A percentile compares a stretch with the other conserved stretches of the same genome.
Evolutionary conservation across 2,329 filamentous ascomycete genomes (phyloP).

Genomic region (Colletotrichum echinochloae): DNA sequence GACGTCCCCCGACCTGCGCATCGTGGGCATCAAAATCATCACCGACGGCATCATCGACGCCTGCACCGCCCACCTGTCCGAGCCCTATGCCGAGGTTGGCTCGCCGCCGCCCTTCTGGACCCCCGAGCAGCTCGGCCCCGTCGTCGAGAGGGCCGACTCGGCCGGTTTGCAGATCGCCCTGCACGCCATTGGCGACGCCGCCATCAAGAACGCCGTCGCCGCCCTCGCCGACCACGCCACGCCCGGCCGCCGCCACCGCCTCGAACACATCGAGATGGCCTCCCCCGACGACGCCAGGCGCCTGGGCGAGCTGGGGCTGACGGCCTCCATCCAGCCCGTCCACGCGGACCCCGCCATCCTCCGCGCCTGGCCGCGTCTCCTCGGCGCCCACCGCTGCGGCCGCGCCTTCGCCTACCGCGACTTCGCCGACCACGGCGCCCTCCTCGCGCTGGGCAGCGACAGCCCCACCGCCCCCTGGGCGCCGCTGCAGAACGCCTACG

Average conservation of each 20-base stretch:
- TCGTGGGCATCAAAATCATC: conserved; percentile 70
- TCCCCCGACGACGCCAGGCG: conserved; percentile 61
- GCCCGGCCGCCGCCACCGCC: conserved; percentile 62
- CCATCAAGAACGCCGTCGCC: conserved; percentile 63
- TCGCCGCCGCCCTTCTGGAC: conserved; percentile 64
- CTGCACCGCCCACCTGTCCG: conserved; percentile 66
- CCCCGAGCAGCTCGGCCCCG: conserved; percentile 59
- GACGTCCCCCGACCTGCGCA: conserved; percentile 52
- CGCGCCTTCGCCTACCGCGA: conserved; percentile 69
- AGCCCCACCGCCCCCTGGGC: conserved; percentile 64
- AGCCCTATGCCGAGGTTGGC: conserved; percentile 62
- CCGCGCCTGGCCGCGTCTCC: conserved; percentile 64
- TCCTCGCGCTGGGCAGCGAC: conserved; percentile 64
- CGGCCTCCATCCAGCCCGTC: conserved; percentile 62
- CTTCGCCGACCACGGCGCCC: conserved; percentile 62
- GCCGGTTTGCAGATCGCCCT: conserved; percentile 66
- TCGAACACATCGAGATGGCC: conserved; percentile 69
- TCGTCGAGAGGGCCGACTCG: conserved; percentile 61
- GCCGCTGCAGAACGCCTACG: conserved; percentile 62
- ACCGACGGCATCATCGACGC: conserved; percentile 69
- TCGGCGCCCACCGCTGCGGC: conserved; percentile 61
- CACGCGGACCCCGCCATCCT: conserved; percentile 67
- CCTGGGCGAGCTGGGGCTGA: conserved; percentile 64
- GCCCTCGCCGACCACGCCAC: conserved; percentile 53
- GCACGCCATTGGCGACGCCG: conserved; percentile 69